Evolutionary conservation across 2,329 filamentous ascomycete genomes (phyloP).

Genomic region (Colletotrichum nymphaeae): DNA sequence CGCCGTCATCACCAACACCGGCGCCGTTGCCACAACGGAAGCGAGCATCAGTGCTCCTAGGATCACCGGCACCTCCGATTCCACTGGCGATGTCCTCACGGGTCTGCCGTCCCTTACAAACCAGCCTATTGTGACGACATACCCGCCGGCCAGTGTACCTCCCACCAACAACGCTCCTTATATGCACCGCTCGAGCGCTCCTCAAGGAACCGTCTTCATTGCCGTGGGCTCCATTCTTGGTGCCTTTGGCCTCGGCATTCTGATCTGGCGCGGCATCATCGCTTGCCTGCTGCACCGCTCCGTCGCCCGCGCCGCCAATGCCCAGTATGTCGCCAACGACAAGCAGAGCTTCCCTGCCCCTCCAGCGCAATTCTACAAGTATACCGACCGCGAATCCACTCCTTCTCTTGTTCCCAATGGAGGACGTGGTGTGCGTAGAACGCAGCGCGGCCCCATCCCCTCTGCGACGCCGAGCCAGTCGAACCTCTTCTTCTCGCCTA

Average conservation of each 20-base stretch:
- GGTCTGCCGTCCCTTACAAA: constrained; percentile 56
- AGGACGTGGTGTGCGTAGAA: constrained; percentile 63
- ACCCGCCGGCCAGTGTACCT: constrained; percentile 81
- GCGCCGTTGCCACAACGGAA: constrained; percentile 31
- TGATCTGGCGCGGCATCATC: constrained; percentile 89
- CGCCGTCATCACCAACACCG: constrained; percentile 40
- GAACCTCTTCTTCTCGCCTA: constrained; percentile 95
- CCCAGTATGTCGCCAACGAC: constrained; percentile 75
- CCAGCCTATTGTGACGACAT: constrained; percentile 59
- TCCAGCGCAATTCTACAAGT: constrained; percentile 72
- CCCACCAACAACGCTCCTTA: constrained; percentile 88
- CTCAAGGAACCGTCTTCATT: constrained; percentile 97
- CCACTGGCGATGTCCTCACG: constrained; percentile 41
- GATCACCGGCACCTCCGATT: constrained; percentile 39
- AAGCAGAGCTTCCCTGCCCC: constrained; percentile 74
- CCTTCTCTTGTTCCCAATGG: constrained; percentile 60
- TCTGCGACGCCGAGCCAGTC: constrained; percentile 71
- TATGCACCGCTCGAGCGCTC: constrained; percentile 87
- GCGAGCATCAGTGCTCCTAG: constrained; percentile 30
- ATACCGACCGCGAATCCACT: constrained; percentile 68
- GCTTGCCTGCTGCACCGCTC: constrained; percentile 93
- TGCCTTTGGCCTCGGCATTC: constrained; percentile 81
- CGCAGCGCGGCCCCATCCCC: constrained; percentile 62
- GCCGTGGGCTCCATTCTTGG: constrained; percentile 90
- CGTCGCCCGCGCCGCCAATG: constrained; percentile 85